Conservation (phyloP, 805 yeast species). For the Barnettozyma sucrosica region DNA sequence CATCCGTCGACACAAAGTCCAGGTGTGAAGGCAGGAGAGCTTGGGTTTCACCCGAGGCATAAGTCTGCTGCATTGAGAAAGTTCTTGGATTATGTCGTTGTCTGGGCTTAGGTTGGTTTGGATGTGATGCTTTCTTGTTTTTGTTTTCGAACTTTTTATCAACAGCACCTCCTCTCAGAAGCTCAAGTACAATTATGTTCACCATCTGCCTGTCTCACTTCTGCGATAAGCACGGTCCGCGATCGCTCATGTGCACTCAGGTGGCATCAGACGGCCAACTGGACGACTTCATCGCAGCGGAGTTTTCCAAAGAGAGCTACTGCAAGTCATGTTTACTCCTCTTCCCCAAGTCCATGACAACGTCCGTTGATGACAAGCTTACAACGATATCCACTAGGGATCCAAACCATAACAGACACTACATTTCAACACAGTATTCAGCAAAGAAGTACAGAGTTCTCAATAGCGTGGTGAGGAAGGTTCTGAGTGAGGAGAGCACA, state of each 20-base stretch:
- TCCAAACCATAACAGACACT: slow-evolving; percentile 21
- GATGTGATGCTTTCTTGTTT: background rate
- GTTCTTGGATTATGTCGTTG: background rate
- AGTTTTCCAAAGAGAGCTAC: slow-evolving; percentile 39
- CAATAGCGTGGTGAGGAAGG: slow-evolving; percentile 55
- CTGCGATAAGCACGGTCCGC: slow-evolving; percentile 76
- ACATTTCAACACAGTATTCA: slow-evolving; percentile 58
- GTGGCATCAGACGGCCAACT: slow-evolving; percentile 24
- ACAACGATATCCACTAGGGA: slow-evolving; percentile 30
- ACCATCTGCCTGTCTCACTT: slow-evolving; percentile 62
- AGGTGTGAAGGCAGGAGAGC: background rate
- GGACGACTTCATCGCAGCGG: slow-evolving; percentile 27
- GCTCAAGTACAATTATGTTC: slow-evolving; percentile 20
- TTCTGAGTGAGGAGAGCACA: slow-evolving; percentile 62
- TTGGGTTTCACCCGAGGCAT: slow-evolving; percentile 5
- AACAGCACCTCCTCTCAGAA: background rate
- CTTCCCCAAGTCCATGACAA: slow-evolving; percentile 35
- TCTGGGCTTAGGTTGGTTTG: background rate
- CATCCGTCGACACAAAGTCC: slow-evolving; percentile 9
- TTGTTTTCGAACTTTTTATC: background rate
- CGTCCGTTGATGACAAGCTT: slow-evolving; percentile 15
- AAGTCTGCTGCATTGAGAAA: slow-evolving; percentile 4
- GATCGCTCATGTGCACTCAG: slow-evolving; percentile 60
- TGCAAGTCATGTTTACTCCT: slow-evolving; percentile 58
- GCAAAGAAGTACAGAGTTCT: slow-evolving; percentile 46